These are phyloP conservation scores for Inga laurina DNA, from an alignment of 306 rosid species.

Conservation along the genomic window DNA sequence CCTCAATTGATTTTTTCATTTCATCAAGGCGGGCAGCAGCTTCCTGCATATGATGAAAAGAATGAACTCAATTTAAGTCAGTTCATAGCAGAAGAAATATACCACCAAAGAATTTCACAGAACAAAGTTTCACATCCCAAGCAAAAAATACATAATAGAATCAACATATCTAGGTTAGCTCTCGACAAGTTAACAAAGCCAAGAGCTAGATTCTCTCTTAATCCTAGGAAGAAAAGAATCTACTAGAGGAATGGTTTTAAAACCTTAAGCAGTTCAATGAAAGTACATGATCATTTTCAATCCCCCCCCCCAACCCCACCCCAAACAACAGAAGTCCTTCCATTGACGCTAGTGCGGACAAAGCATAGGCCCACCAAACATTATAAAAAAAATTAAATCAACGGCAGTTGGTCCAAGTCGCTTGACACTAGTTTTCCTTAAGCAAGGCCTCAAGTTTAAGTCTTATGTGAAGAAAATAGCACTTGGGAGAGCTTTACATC, in stretches of 20 bases:
- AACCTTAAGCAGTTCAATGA: not conserved
- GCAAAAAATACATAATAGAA: slow-evolving; percentile 3
- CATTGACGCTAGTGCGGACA: not conserved
- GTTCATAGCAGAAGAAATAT: slow-evolving; percentile 10
- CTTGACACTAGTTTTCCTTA: not conserved
- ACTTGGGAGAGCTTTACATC: not conserved
- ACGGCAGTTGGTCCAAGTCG: not conserved
- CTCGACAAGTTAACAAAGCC: not conserved
- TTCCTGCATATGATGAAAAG: slow-evolving; percentile 53
- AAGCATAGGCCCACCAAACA: not conserved
- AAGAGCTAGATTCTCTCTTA: not conserved
- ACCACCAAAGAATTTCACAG: slow-evolving; percentile 12
- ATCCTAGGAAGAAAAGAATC: not conserved
- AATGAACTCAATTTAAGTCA: slow-evolving; percentile 6
- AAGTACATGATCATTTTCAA: not conserved
- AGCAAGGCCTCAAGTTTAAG: not conserved
- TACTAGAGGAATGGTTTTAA: not conserved
- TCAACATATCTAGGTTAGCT: not conserved
- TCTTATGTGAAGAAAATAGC: not conserved
- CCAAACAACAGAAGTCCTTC: not conserved
- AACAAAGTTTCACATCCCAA: not conserved
- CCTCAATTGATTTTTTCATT: slow-evolving; percentile 80
- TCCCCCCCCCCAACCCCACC: too few relatives aligned
- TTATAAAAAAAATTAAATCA: not conserved
- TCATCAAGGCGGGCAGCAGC: slow-evolving; percentile 91